Evolutionary conservation across 1,284 basidiomycete species (phyloP).

Genomic region (Neolentinus lepideus): DNA sequence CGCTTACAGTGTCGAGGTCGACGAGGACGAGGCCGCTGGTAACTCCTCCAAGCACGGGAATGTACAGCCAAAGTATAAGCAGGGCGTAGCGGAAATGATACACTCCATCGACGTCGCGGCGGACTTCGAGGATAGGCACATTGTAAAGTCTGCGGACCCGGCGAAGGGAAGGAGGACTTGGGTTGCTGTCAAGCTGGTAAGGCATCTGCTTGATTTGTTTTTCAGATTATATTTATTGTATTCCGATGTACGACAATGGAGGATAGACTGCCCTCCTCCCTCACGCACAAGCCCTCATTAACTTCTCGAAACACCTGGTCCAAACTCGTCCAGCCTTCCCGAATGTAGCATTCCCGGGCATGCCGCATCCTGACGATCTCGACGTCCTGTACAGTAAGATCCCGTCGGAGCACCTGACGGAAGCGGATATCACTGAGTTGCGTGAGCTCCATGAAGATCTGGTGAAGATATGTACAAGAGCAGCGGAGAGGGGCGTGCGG

Average conservation of each 20-base stretch:
- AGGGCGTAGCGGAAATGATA: conserved; percentile 65
- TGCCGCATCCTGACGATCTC: conserved; percentile 41
- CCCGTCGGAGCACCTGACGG: conserved; percentile 27
- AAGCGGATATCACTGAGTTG: conserved; percentile 52
- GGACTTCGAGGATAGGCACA: conserved; percentile 64
- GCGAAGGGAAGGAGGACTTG: conserved; percentile 53
- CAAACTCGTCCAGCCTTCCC: conserved; percentile 25
- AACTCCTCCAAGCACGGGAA: conserved; percentile 10
- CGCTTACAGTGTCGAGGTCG: conserved; percentile 82
- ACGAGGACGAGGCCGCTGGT: conserved; percentile 45
- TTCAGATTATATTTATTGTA: too few relatives aligned
- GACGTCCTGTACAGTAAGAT: conserved; percentile 29
- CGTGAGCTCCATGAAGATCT: conserved; percentile 55
- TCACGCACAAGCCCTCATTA: conserved; percentile 44
- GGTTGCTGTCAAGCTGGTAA: conserved; percentile 78
- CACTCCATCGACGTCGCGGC: conserved; percentile 71
- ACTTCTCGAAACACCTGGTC: conserved; percentile 47
- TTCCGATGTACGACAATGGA: too few relatives aligned
- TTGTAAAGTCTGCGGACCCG: conserved; percentile 19
- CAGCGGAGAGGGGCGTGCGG: conserved; percentile 50
- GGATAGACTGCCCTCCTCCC: conserved; percentile 55
- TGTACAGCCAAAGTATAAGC: conserved; percentile 41
- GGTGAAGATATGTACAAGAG: conserved; percentile 49
- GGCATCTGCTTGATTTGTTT: conserved; percentile 14
- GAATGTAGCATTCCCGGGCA: conserved; percentile 58